A percentile compares a stretch with the other conserved stretches of the same genome.
These are phyloP conservation scores for Darksidea phi DNA, from an alignment of 495 filamentous ascomycete genomes.

Conservation along the genomic window DNA sequence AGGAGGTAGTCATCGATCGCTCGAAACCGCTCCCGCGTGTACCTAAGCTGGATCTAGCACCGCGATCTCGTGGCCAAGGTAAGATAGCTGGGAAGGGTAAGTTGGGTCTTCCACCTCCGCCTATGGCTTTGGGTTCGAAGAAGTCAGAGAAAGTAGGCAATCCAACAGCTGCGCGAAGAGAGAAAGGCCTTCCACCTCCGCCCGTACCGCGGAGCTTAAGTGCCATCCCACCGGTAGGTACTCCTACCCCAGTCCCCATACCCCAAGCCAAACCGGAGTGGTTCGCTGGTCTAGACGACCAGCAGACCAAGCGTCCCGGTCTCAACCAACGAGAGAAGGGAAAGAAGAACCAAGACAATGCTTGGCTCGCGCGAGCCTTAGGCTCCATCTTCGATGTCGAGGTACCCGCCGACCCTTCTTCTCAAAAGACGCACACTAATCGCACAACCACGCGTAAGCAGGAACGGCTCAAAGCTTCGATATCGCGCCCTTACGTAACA, in stretches of 20 bases:
- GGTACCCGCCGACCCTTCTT: not conserved
- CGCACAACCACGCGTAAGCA: not conserved
- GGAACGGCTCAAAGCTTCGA: constrained; percentile 19
- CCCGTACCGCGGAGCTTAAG: not conserved
- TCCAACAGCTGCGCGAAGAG: not conserved
- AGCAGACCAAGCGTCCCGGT: too few relatives aligned
- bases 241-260: too few relatives aligned
- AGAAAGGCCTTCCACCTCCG: not conserved
- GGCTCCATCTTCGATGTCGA: too few relatives aligned
- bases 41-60: constrained; percentile 8
- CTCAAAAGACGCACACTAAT: not conserved
- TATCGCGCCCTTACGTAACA: constrained; percentile 8
- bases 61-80: not conserved
- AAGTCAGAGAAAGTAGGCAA: too few relatives aligned
- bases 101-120: not conserved
- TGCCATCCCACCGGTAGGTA: too few relatives aligned
- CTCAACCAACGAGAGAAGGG: too few relatives aligned
- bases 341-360: too few relatives aligned
- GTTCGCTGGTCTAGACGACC: too few relatives aligned
- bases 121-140: too few relatives aligned
- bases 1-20: not conserved
- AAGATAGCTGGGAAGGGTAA: too few relatives aligned
- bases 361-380: too few relatives aligned
- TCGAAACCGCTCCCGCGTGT: constrained; percentile 10
- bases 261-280: too few relatives aligned